Base-by-base conservation (phyloP, 2,329 filamentous ascomycete genomes). In the Stagonosporopsis chrysanthemi region DNA sequence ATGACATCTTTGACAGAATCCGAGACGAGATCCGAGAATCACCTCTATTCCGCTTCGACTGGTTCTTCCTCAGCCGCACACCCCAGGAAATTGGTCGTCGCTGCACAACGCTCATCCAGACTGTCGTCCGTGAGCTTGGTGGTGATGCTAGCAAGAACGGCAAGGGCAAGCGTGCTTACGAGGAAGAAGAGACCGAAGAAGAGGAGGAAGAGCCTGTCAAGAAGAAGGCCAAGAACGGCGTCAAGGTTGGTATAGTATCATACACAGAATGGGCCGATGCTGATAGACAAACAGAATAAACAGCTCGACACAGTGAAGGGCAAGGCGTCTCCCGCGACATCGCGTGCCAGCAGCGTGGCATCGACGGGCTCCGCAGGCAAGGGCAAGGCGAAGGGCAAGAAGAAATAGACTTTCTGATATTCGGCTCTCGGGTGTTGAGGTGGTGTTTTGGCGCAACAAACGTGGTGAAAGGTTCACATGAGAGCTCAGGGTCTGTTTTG, bases 51-150 rank as follows among this genome's bases (percentile, higher is more conserved):
- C 88, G 95, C 36, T 99, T 99, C 70, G 95, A 99, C 75, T 99
- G 96, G 96, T 99, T 99, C 81, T 97, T 99, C 83, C 84, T 99
- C 38, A 96, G 91, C 75, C 87, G 95, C 42, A 99, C 94, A 4
- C 92, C 95, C 0, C 88, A 93, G 46, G 95, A 99, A 78, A 90
- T 99, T 67, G 90, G 92, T 60, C 88, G 95, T 68, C 87, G 96
- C 49, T 98, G 95, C 80, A 96, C 91, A 29, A 99, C 96, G 1
- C 84, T 99, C 49, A 86, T 99, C 62, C 96, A 94, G 33, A 96
- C 95, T 0, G 92, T 99, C 44, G 90, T 95, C 49, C 90, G 95
- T 77, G 95, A 99, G 78, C 97, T 97, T 76, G 94, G 97, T 11
- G 75, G 90, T 33, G 81, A 81, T 28, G 80, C 81, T 52, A 65